Conservation (phyloP, 768 basidiomycete species). For the Cystoderma amianthinum region DNA sequence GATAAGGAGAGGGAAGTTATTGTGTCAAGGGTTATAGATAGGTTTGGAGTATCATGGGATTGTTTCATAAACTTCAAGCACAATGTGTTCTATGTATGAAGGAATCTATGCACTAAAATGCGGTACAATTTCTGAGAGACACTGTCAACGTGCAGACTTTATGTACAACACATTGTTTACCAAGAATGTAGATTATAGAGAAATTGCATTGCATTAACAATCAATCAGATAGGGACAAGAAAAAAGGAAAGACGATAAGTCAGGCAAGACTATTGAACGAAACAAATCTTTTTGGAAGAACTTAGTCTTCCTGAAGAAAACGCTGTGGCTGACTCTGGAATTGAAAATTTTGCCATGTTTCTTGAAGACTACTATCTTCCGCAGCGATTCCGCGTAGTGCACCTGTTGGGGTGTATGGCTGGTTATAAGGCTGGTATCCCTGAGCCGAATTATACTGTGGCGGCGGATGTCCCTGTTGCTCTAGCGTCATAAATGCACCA, state of each 20-base stretch:
- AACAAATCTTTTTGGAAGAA: too few relatives aligned
- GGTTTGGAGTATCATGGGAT: background rate
- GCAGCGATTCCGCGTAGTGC: slow-evolving; percentile 40
- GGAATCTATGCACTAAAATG: too few relatives aligned
- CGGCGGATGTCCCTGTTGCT: slow-evolving; percentile 8
- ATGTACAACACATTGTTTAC: too few relatives aligned
- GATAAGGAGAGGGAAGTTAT: slow-evolving; percentile 56
- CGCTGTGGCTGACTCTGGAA: background rate
- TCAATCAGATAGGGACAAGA: too few relatives aligned
- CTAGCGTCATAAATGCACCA: background rate
- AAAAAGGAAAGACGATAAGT: too few relatives aligned
- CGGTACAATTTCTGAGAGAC: too few relatives aligned
- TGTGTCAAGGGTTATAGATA: slow-evolving; percentile 58
- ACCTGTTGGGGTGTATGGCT: slow-evolving; percentile 38
- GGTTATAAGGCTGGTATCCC: slow-evolving; percentile 13
- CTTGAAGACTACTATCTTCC: slow-evolving; percentile 51
- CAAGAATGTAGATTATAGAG: too few relatives aligned
- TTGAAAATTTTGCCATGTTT: slow-evolving; percentile 49
- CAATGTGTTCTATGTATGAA: too few relatives aligned
- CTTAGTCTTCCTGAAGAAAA: too few relatives aligned
- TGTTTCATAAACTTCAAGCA: background rate
- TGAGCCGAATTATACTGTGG: slow-evolving; percentile 11
- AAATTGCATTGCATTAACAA: too few relatives aligned
- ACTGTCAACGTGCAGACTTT: too few relatives aligned
- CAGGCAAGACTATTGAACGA: too few relatives aligned